Conservation (phyloP, 768 basidiomycete species). For the Floccularia luteovirens region DNA sequence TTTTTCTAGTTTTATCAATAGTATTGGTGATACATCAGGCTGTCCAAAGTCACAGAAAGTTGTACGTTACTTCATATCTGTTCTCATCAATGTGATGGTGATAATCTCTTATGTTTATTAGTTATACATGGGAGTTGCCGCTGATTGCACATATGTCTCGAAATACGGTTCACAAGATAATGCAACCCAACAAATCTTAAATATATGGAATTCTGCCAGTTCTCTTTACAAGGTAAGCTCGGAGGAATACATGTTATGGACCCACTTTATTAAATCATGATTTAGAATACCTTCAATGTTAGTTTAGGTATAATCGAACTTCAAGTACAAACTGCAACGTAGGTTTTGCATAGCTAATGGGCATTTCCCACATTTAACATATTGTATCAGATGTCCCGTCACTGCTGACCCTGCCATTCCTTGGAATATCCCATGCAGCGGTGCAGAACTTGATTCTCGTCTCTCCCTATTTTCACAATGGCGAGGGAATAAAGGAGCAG, state of each 20-base stretch:
- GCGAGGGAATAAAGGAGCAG: slow-evolving; percentile 67
- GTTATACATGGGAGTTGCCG: slow-evolving; percentile 82
- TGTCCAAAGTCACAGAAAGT: slow-evolving; percentile 71
- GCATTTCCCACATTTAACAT: too few species aligned
- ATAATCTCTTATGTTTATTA: slow-evolving; percentile 13
- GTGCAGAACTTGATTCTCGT: slow-evolving; percentile 53
- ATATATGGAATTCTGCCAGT: slow-evolving; percentile 73
- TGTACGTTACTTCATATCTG: slow-evolving; percentile 24
- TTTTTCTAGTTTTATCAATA: slow-evolving; percentile 49
- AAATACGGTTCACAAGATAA: slow-evolving; percentile 56
- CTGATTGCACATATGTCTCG: slow-evolving; percentile 74
- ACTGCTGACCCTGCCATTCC: slow-evolving; percentile 40
- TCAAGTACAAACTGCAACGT: slow-evolving; percentile 57
- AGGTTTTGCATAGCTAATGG: slow-evolving; percentile 10
- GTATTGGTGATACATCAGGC: slow-evolving; percentile 62
- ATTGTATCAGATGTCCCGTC: slow-evolving; percentile 48
- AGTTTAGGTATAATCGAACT: slow-evolving; percentile 79
- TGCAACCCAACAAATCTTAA: slow-evolving; percentile 71
- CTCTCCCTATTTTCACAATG: slow-evolving; percentile 77
- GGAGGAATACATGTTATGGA: not conserved
- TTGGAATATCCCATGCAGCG: slow-evolving; percentile 74
- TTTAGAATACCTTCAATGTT: slow-evolving; percentile 68
- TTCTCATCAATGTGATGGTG: slow-evolving; percentile 1
- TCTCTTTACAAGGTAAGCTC: slow-evolving; percentile 53
- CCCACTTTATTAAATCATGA: slow-evolving; percentile 1